Evolutionary conservation across 164 flowering plant genomes (phyloP).

Genomic region (Aristolochia californica): DNA sequence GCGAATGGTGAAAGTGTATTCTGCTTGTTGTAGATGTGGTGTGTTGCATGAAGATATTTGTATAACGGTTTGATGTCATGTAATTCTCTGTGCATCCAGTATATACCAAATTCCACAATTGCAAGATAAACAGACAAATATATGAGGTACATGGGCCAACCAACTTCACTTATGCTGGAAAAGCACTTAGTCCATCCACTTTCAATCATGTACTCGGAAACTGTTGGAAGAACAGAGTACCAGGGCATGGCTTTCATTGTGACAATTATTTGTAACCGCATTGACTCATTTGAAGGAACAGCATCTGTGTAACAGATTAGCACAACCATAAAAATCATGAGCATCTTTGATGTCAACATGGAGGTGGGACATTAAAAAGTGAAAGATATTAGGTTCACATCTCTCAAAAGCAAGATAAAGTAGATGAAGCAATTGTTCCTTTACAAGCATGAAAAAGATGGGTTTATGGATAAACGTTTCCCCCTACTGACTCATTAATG

Average conservation of each 20-base stretch:
- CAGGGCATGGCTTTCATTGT: constrained; percentile 99
- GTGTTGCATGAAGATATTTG: constrained; percentile 92
- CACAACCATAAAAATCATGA: not conserved
- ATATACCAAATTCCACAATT: constrained; percentile 81
- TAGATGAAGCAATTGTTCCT: too few species aligned
- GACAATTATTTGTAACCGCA: constrained; percentile 75
- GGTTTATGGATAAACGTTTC: too few species aligned
- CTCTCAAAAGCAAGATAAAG: too few species aligned
- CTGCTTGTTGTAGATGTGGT: constrained; percentile 96
- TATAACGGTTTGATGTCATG: constrained; percentile 94
- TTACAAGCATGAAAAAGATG: too few species aligned
- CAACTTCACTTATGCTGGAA: constrained; percentile 57
- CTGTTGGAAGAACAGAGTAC: constrained; percentile 65
- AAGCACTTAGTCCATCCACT: constrained; percentile 82
- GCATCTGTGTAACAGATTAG: constrained; percentile 37
- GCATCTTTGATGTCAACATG: too few species aligned
- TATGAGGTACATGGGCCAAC: constrained; percentile 43
- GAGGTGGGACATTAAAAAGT: too few species aligned
- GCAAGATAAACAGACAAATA: constrained; percentile 44
- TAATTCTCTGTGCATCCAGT: constrained; percentile 92
- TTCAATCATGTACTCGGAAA: constrained; percentile 85
- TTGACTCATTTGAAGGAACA: constrained; percentile 71
- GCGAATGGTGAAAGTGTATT: constrained; percentile 97
- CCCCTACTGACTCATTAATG: too few species aligned
- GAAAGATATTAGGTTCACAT: too few species aligned